Percentiles rank a stretch among this genome's conserved stretches.
Evolutionary conservation across 2,329 filamentous ascomycete species (phyloP).

Genomic region (Nectriaceae sp.): DNA sequence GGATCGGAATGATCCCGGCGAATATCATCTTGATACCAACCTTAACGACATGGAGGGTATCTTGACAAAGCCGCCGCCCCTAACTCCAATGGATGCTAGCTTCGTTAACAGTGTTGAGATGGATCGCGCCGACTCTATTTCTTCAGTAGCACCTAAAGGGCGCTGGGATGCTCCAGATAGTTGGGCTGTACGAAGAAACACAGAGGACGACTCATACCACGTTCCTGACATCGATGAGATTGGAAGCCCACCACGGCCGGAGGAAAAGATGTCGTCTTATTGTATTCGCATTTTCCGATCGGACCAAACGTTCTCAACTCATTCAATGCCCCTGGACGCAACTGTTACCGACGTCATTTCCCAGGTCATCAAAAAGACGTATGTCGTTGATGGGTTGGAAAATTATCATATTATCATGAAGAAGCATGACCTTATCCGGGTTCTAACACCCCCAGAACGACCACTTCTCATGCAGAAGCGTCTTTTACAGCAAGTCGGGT

Average conservation of each 20-base stretch:
- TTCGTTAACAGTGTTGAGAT: slow-evolving; percentile 48
- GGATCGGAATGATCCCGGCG: slow-evolving; percentile 59
- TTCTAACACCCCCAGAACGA: slow-evolving; percentile 75
- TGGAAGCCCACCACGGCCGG: slow-evolving; percentile 65
- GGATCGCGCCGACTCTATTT: slow-evolving; percentile 40
- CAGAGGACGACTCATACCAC: slow-evolving; percentile 63
- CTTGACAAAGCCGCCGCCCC: slow-evolving; percentile 67
- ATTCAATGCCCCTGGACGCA: slow-evolving; percentile 81
- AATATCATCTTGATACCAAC: slow-evolving; percentile 83
- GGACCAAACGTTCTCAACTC: slow-evolving; percentile 90
- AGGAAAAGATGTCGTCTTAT: slow-evolving; percentile 76
- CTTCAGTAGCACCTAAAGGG: slow-evolving; percentile 46
- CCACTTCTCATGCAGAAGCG: slow-evolving; percentile 91
- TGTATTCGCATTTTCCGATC: slow-evolving; percentile 95
- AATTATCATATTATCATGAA: slow-evolving; percentile 96
- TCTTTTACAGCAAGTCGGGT: slow-evolving; percentile 88
- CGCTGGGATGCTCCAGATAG: slow-evolving; percentile 95
- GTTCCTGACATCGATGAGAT: slow-evolving; percentile 67
- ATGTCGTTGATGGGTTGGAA: slow-evolving; percentile 83
- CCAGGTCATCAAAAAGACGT: slow-evolving; percentile 94
- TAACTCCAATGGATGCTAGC: slow-evolving; percentile 69
- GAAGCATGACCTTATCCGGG: slow-evolving; percentile 85
- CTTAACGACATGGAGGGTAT: slow-evolving; percentile 92
- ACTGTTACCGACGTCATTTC: slow-evolving; percentile 84
- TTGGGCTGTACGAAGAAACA: slow-evolving; percentile 83